Evolutionary conservation across 305 asterid species (phyloP).

Genomic region (Euphrasia arctica): DNA sequence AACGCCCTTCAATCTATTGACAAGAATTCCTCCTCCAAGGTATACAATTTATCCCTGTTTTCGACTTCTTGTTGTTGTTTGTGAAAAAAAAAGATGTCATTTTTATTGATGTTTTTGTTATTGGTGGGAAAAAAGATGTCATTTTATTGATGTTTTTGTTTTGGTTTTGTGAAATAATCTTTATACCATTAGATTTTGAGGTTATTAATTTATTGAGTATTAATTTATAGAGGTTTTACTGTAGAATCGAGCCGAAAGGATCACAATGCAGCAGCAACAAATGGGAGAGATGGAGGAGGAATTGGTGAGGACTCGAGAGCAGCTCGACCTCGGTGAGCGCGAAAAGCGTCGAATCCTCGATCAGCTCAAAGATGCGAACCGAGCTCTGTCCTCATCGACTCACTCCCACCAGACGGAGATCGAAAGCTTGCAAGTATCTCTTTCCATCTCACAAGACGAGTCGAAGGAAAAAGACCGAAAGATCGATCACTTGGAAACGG

Average conservation of each 20-base stretch:
- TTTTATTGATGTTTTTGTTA: background rate
- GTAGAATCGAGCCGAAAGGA: slow-evolving; percentile 35
- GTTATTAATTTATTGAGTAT: too few relatives aligned
- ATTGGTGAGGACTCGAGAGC: slow-evolving; percentile 42
- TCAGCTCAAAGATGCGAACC: slow-evolving; percentile 34
- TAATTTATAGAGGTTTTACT: too few relatives aligned
- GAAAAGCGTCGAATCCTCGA: slow-evolving; percentile 36
- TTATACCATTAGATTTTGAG: too few relatives aligned
- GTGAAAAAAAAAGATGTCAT: background rate
- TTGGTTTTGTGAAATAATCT: too few relatives aligned
- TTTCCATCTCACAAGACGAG: slow-evolving; percentile 38
- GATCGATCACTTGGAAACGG: slow-evolving; percentile 39
- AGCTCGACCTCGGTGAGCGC: slow-evolving; percentile 24
- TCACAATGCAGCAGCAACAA: slow-evolving; percentile 46
- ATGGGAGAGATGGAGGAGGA: slow-evolving; percentile 57
- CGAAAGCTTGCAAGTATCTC: slow-evolving; percentile 36
- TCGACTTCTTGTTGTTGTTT: background rate
- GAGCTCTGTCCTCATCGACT: background rate
- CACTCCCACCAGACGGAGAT: slow-evolving; percentile 31
- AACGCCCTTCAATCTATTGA: slow-evolving; percentile 54
- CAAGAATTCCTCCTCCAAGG: slow-evolving; percentile 33
- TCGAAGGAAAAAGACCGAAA: slow-evolving; percentile 37
- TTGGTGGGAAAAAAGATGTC: too few relatives aligned
- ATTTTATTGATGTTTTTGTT: background rate
- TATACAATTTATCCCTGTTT: slow-evolving; percentile 30